Base-by-base conservation (phyloP, 2,329 filamentous ascomycete species). In the Volutella citrinella region DNA sequence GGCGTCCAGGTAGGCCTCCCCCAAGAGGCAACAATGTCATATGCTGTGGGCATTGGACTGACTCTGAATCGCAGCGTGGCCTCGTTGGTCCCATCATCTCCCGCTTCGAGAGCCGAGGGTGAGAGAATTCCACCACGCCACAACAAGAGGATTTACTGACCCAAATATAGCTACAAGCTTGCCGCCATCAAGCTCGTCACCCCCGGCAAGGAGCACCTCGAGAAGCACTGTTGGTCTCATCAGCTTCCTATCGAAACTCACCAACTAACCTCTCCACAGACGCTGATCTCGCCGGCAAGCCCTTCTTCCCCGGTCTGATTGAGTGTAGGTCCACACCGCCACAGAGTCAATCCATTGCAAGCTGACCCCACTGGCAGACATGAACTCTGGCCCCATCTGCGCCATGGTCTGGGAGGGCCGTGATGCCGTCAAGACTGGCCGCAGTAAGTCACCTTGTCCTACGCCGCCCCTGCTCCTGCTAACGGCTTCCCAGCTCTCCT, bases 321-420 rank as follows among this genome's bases (percentile, higher is more conserved):
- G 72, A 85, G 71, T 97, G 88, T 95, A 79, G 52, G 85, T 67
- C 37, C 21, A 28, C 12, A 10, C 12, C 12, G 2, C 20, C 3
- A 12, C 13, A n/a, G n/a, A n/a, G n/a, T n/a, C n/a, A n/a, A n/a
- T n/a, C n/a, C n/a, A n/a, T n/a, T n/a, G n/a, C n/a, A n/a, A n/a
- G n/a, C n/a, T n/a, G n/a, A n/a, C n/a, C n/a, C n/a, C n/a, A n/a
- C n/a, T n/a, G n/a, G 27, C 27, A 95, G 89, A 97, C 82, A 98
- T 97, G 93, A 75, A 81, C 69, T 90, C 83, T 68, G 93, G 93
- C 67, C 93, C 93, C 68, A 91, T 98, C 76, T 84, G 80, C 78
- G 93, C 93, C 76, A 98, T 97, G 91, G 85, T 98, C 72, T 98
- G 93, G 93, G 90, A 98, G 74, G 93, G 93, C 65, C 87, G 86